These are phyloP conservation scores for Pichia sp. DNA, from an alignment of 1,139 yeast genomes.

Conservation along the genomic window DNA sequence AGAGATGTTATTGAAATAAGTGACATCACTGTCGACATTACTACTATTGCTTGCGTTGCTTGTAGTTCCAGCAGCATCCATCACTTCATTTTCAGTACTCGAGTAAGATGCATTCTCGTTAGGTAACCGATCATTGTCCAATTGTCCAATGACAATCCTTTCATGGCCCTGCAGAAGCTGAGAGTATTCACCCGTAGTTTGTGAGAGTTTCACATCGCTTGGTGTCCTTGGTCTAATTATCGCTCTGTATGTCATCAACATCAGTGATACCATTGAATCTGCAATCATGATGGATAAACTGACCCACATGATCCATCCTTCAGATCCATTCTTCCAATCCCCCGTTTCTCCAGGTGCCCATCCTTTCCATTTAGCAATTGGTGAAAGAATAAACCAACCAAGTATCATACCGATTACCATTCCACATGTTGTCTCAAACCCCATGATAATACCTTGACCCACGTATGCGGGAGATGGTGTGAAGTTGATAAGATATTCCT, in stretches of 20 bases:
- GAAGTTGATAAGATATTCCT: slow-evolving; percentile 72
- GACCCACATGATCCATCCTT: slow-evolving; percentile 97
- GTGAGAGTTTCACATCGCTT: slow-evolving; percentile 27
- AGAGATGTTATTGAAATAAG: background rate
- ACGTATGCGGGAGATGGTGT: slow-evolving; percentile 97
- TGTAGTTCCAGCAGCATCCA: no score
- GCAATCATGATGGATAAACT: slow-evolving; percentile 90
- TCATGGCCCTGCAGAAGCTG: background rate
- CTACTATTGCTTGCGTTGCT: slow-evolving; percentile 6
- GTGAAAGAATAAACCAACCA: slow-evolving; percentile 91
- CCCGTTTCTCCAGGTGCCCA: slow-evolving; percentile 92
- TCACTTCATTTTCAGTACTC: slow-evolving; percentile 7
- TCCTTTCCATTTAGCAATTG: slow-evolving; percentile 55
- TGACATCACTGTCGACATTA: background rate
- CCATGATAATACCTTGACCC: slow-evolving; percentile 98
- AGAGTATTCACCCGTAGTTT: background rate
- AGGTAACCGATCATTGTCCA: no score
- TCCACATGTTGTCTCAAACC: slow-evolving; percentile 80
- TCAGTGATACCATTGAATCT: slow-evolving; percentile 78
- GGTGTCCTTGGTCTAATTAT: no score
- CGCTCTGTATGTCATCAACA: slow-evolving; percentile 50
- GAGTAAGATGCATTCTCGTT: slow-evolving; percentile 8
- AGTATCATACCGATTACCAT: slow-evolving; percentile 85
- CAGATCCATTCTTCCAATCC: slow-evolving; percentile 91
- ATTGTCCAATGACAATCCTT: no score